Conservation (phyloP, 192 early-diverging fungal genomes). For the Coemansia sp. region DNA sequence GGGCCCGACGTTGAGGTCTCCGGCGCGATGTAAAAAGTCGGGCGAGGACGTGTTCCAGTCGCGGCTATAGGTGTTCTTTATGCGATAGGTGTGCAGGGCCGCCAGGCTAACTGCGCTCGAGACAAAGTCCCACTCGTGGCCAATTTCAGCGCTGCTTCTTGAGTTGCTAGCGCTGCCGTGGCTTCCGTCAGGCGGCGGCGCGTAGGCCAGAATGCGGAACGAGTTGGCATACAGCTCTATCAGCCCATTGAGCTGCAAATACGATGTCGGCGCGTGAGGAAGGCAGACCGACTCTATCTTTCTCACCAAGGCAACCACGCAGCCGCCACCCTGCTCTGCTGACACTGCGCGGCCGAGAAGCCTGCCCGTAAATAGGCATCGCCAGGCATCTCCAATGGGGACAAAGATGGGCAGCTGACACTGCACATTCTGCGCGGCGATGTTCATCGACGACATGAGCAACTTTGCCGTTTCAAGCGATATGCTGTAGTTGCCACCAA, state of each 20-base stretch:
- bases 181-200: not conserved
- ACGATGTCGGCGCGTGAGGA: conserved; percentile 31
- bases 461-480: conserved; percentile 66
- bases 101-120: conserved; percentile 17
- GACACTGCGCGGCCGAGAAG: conserved; percentile 7
- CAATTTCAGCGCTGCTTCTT: not conserved
- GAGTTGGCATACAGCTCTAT: conserved; percentile 44
- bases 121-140: conserved; percentile 29
- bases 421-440: conserved; percentile 67
- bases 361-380: conserved; percentile 44
- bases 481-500: conserved; percentile 48
- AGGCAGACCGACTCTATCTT: conserved; percentile 44
- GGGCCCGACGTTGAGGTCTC: conserved; percentile 53
- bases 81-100: conserved; percentile 42
- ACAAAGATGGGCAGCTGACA: conserved; percentile 69
- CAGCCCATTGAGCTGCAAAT: conserved; percentile 47
- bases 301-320: conserved; percentile 1
- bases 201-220: conserved; percentile 20
- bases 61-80: conserved; percentile 49
- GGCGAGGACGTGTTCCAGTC: conserved; percentile 38
- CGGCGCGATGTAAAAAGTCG: conserved; percentile 38
- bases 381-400: conserved; percentile 57
- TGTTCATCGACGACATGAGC: conserved; percentile 67
- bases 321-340: not conserved
- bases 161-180: not conserved